These are phyloP conservation scores for Rhodotorula diobovata DNA, from an alignment of 768 basidiomycete species.

Conservation along the genomic window DNA sequence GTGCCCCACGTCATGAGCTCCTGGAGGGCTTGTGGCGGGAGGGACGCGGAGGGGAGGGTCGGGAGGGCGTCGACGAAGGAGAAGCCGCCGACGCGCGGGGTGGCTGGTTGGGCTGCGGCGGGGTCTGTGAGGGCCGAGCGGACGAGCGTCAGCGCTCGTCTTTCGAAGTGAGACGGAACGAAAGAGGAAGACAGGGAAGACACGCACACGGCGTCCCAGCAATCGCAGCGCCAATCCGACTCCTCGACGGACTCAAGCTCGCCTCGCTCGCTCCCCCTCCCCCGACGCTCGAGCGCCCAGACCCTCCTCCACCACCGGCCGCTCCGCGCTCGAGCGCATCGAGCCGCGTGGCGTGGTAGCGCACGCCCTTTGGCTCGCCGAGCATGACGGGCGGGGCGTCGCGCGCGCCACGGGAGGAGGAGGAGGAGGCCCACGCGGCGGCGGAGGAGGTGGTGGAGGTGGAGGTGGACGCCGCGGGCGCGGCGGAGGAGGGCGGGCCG, in stretches of 20 bases:
- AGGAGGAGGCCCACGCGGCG: slow-evolving; percentile 8
- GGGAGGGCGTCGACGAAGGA: slow-evolving; percentile 79
- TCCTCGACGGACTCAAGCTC: slow-evolving; percentile 71
- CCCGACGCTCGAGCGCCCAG: neutral
- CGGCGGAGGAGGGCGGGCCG: slow-evolving; percentile 34
- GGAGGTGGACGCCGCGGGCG: slow-evolving; percentile 25
- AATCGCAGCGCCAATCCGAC: slow-evolving; percentile 86
- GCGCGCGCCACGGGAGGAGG: neutral
- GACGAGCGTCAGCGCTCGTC: neutral
- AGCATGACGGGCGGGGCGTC: slow-evolving; percentile 43
- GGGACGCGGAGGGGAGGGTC: slow-evolving; percentile 74
- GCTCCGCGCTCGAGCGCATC: slow-evolving; percentile 53
- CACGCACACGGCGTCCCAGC: slow-evolving; percentile 79
- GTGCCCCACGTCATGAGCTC: slow-evolving; percentile 98
- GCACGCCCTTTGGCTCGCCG: slow-evolving; percentile 60
- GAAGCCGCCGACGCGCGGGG: slow-evolving; percentile 55
- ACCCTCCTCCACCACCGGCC: neutral
- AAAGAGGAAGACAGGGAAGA: neutral
- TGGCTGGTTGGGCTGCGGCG: slow-evolving; percentile 18
- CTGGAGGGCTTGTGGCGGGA: slow-evolving; percentile 76
- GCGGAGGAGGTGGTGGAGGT: neutral
- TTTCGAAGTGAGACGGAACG: neutral
- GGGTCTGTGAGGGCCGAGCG: slow-evolving; percentile 54
- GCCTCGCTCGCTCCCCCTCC: slow-evolving; percentile 16
- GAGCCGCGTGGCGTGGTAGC: slow-evolving; percentile 75